Conservation (phyloP, 352 stramenopile genomes). For the Aphanomyces stellatus region DNA sequence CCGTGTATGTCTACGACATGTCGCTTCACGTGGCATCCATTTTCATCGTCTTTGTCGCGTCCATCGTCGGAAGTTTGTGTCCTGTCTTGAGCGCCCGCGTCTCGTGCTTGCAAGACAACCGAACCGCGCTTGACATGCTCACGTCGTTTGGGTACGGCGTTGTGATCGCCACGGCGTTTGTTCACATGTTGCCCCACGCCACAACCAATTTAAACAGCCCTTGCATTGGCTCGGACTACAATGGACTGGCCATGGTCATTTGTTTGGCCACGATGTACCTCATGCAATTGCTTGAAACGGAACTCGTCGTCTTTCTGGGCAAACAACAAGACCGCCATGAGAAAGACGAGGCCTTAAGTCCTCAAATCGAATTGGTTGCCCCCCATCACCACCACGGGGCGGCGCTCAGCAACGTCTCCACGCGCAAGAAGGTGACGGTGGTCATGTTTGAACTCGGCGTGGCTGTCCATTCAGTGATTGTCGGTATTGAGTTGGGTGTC, state of each 20-base stretch:
- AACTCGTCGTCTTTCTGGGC: slow-evolving; percentile 18
- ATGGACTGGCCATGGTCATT: slow-evolving; percentile 22
- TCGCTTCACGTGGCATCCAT: slow-evolving; percentile 6
- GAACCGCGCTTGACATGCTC: neutral
- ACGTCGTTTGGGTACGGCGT: slow-evolving; percentile 22
- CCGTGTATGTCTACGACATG: neutral
- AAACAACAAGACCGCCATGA: too few relatives aligned
- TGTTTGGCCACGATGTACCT: slow-evolving; percentile 19
- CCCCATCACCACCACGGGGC: neutral
- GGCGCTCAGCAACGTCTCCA: neutral
- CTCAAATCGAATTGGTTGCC: too few relatives aligned
- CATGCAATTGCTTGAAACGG: slow-evolving; percentile 19
- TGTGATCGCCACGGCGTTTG: slow-evolving; percentile 23
- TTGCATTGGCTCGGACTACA: slow-evolving; percentile 18
- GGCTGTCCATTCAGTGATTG: slow-evolving; percentile 59
- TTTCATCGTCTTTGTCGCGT: slow-evolving; percentile 18
- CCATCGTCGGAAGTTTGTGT: slow-evolving; percentile 13
- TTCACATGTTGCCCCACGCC: slow-evolving; percentile 23
- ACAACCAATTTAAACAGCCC: slow-evolving; percentile 16
- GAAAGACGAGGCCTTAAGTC: too few relatives aligned
- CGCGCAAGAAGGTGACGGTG: slow-evolving; percentile 25
- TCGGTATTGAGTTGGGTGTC: slow-evolving; percentile 52
- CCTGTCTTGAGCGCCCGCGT: slow-evolving; percentile 6
- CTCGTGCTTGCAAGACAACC: neutral
- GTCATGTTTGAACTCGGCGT: slow-evolving; percentile 51